These are phyloP conservation scores for Gnomoniopsis sp. DNA, from an alignment of 2,329 filamentous ascomycete genomes.

Conservation along the genomic window DNA sequence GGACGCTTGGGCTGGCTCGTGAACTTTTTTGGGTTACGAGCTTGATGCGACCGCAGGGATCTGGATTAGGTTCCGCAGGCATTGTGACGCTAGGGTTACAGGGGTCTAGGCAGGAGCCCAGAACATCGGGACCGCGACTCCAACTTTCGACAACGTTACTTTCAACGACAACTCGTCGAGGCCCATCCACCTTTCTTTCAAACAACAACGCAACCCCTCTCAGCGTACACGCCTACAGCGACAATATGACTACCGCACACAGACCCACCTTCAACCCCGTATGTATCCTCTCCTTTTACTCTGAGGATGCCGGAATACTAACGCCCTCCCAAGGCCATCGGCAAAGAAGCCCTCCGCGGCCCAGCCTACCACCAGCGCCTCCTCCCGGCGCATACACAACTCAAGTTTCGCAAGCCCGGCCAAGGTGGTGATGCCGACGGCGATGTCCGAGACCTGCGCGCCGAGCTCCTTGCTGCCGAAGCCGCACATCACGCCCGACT, in stretches of 20 bases:
- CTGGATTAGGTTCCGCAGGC: slow-evolving; percentile 14
- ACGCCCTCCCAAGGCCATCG: slow-evolving; percentile 59
- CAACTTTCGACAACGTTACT: background rate
- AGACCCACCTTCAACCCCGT: slow-evolving; percentile 96
- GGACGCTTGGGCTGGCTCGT: background rate
- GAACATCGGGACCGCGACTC: slow-evolving; percentile 9
- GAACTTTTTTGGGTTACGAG: slow-evolving; percentile 16
- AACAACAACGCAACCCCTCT: background rate
- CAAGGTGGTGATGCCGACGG: slow-evolving; percentile 80
- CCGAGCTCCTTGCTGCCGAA: slow-evolving; percentile 87
- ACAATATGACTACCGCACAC: slow-evolving; percentile 64
- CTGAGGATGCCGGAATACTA: background rate
- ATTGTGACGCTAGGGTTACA: slow-evolving; percentile 11
- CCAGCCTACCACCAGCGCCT: slow-evolving; percentile 95
- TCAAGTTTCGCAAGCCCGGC: slow-evolving; percentile 86
- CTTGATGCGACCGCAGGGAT: background rate
- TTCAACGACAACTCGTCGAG: background rate
- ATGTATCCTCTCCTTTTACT: slow-evolving; percentile 28
- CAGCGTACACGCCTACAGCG: background rate
- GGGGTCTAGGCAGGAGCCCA: slow-evolving; percentile 2
- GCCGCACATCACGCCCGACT: slow-evolving; percentile 83
- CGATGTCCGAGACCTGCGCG: slow-evolving; percentile 71
- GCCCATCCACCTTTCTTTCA: background rate
- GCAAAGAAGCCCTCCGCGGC: slow-evolving; percentile 91
- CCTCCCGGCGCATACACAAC: slow-evolving; percentile 85